Evolutionary conservation across 2,329 filamentous ascomycete species (phyloP).

Genomic region (Aspergillus chevalieri): DNA sequence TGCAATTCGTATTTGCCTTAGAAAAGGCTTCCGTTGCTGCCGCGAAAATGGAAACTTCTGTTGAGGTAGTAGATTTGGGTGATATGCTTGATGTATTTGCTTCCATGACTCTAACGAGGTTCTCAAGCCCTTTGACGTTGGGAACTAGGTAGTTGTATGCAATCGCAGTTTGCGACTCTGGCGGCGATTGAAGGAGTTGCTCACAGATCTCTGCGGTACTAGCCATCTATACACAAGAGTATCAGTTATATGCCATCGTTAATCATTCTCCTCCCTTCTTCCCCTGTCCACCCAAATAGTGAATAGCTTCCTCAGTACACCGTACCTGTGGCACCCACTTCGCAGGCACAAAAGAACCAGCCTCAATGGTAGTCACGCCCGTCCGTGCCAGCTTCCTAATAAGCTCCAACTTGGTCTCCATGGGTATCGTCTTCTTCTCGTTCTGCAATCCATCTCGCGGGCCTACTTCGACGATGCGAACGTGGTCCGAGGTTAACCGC

Average conservation of each 20-base stretch:
- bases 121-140: slow-evolving; percentile 57
- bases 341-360: slow-evolving; percentile 48
- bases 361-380: slow-evolving; percentile 47
- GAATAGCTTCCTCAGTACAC: background rate
- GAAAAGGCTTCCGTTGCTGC: slow-evolving; percentile 61
- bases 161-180: slow-evolving; percentile 46
- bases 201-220: slow-evolving; percentile 58
- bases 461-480: slow-evolving; percentile 50
- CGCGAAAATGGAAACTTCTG: slow-evolving; percentile 58
- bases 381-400: slow-evolving; percentile 44
- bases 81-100: slow-evolving; percentile 22
- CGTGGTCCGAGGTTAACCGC: slow-evolving; percentile 42
- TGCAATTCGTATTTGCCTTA: slow-evolving; percentile 61
- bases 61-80: slow-evolving; percentile 31
- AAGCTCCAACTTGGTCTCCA: slow-evolving; percentile 45
- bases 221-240: slow-evolving; percentile 48
- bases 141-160: slow-evolving; percentile 63
- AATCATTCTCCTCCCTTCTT: background rate
- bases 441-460: slow-evolving; percentile 51
- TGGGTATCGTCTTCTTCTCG: slow-evolving; percentile 44
- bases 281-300: background rate
- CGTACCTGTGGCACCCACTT: slow-evolving; percentile 51
- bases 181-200: slow-evolving; percentile 46
- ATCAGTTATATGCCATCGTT: background rate
- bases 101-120: slow-evolving; percentile 51